Evolutionary conservation across 1,284 basidiomycete genomes (phyloP).

Genomic region (Phylloporus sp.): DNA sequence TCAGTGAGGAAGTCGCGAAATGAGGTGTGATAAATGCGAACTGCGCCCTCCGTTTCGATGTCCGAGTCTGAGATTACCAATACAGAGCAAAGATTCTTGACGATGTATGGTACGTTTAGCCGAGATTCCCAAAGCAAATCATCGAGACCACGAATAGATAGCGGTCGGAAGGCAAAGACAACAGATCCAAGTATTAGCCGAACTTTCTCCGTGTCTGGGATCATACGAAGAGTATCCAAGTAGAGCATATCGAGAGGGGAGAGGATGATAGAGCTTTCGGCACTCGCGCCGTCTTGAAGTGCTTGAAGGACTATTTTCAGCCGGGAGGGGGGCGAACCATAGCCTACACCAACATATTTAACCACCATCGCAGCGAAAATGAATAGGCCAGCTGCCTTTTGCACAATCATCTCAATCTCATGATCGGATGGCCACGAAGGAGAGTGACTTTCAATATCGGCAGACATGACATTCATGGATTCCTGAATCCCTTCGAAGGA

Average conservation of each 20-base stretch:
- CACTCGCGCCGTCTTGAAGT: conserved; percentile 9
- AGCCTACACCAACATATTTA: conserved; percentile 29
- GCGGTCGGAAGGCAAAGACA: conserved; percentile 24
- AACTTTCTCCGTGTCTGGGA: conserved; percentile 21
- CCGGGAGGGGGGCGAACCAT: conserved; percentile 18
- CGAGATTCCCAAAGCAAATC: conserved; percentile 21
- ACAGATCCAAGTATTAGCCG: conserved; percentile 25
- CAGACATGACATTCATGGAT: neutral
- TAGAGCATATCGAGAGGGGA: conserved; percentile 28
- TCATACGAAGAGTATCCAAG: conserved; percentile 22
- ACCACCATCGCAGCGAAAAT: conserved; percentile 40
- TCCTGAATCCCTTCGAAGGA: conserved; percentile 21
- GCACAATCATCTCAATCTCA: conserved; percentile 28
- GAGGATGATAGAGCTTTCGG: conserved; percentile 20
- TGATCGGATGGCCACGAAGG: conserved; percentile 29
- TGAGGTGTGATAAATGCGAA: conserved; percentile 34
- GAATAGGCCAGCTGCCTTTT: conserved; percentile 36
- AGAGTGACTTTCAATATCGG: neutral
- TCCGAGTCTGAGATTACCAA: conserved; percentile 19
- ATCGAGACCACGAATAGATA: conserved; percentile 24
- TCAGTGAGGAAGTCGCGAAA: conserved; percentile 34
- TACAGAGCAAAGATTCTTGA: conserved; percentile 27
- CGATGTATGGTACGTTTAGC: conserved; percentile 15
- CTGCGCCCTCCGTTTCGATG: conserved; percentile 9
- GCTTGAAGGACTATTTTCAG: conserved; percentile 20